A percentile compares a stretch with the other conserved stretches of the same genome.
phyloP scores from a whole-genome alignment of 148 eudicot genomes.

The Rhododendron griersonianum region DNA sequence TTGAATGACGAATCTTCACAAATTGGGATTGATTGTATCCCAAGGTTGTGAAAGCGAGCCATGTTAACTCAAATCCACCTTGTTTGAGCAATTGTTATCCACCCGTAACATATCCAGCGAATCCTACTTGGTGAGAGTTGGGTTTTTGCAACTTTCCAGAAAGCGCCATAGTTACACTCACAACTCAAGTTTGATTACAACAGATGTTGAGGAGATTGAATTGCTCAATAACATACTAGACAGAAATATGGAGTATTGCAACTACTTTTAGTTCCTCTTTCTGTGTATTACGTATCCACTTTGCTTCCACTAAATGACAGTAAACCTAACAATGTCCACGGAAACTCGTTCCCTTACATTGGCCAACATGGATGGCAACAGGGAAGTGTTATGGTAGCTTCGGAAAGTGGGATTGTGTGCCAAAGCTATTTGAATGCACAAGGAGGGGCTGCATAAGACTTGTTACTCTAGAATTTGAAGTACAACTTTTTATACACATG shows the following conservation, averaged over 20 bases:
- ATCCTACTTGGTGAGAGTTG: background rate
- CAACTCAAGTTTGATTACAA: background rate
- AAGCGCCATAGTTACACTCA: background rate
- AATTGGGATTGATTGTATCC: background rate
- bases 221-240: background rate
- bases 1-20: background rate
- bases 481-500: background rate
- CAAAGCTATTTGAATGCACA: no score
- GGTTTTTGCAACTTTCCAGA: background rate
- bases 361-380: background rate
- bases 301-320: background rate
- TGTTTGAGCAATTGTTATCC: background rate
- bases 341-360: background rate
- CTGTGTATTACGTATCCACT: background rate
- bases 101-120: background rate
- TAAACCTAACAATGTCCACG: background rate
- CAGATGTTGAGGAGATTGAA: constrained; percentile 1
- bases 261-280: background rate
- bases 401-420: no score
- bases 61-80: background rate
- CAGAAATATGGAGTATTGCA: background rate
- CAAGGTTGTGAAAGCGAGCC: background rate
- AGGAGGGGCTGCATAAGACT: no score
- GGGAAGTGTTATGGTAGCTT: background rate
- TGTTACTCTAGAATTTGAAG: no score